Evolutionary conservation across 176 grass and related monocot species (phyloP).

Genomic region (Sorghum bicolor): Sorghum_bicolor_NCBIv3 NC_012872.2:2480001-2480500

Average conservation of each 20-base stretch:
- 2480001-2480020: not conserved
- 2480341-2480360: not conserved
- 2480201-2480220: slow-evolving; percentile 4
- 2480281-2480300: not conserved
- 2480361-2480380: not conserved
- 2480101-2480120: not conserved
- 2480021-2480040: not conserved
- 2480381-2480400: not conserved
- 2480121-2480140: slow-evolving; percentile 42
- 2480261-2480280: not conserved
- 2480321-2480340: not conserved
- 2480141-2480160: slow-evolving; percentile 24
- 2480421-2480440: not conserved
- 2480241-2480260: not conserved
- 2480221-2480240: not conserved
- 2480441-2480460: not conserved
- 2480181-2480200: slow-evolving; percentile 48
- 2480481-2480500: not conserved
- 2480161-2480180: slow-evolving; percentile 39
- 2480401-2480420: not conserved
- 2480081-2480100: slow-evolving; percentile 50
- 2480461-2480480: not conserved
- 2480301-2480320: not conserved
- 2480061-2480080: slow-evolving; percentile 64
- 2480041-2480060: slow-evolving; percentile 35